Evolutionary conservation across 2,329 filamentous ascomycete species (phyloP), one percentile per base, ranked within the genome.

Genomic region (Pseudogymnoascus sp.): DNA sequence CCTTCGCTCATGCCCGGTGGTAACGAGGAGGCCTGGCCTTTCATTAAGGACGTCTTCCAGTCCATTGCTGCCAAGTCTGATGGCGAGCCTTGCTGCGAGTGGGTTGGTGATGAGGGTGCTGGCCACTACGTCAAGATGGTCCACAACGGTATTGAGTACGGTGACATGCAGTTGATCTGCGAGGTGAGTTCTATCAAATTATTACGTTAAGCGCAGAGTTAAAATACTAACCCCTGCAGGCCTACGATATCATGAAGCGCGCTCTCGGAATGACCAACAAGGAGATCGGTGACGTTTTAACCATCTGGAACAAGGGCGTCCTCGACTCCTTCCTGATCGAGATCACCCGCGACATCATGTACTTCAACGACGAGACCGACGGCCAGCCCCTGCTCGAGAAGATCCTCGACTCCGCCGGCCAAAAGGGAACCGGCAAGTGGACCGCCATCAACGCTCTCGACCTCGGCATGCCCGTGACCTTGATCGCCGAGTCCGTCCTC

Each of bases 81-180:
- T 75, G 89, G 88, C 74, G 95, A 99, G 85, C 82, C 95, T 70
- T 99, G 95, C 88, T 99, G 95, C 77, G 95, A 99, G 81, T 99
- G 95, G 95, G 95, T 99, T 74, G 95, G 95, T 83, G 95, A 98
- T 81, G 92, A 98, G 80, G 95, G 95, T 87, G 91, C 95, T 81
- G 95, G 95, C 74, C 95, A 99, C 88, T 99, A 97, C 85, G 93
- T 99, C 84, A 99, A 99, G 90, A 99, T 99, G 95, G 95, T 99
- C 69, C 95, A 99, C 89, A 99, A 99, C 82, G 95, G 95, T 86
- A 99, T 99, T 74, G 95, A 99, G 83, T 99, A 99, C 79, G 95
- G 95, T 87, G 95, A 99, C 83, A 99, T 99, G 95, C 95, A 99
- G 85, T 86, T 99, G 75, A 99, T 99, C 78, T 96, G 90, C 81